These are phyloP conservation scores for Coffea eugenioides DNA, from an alignment of 257 asterid species.

Conservation along the genomic window DNA sequence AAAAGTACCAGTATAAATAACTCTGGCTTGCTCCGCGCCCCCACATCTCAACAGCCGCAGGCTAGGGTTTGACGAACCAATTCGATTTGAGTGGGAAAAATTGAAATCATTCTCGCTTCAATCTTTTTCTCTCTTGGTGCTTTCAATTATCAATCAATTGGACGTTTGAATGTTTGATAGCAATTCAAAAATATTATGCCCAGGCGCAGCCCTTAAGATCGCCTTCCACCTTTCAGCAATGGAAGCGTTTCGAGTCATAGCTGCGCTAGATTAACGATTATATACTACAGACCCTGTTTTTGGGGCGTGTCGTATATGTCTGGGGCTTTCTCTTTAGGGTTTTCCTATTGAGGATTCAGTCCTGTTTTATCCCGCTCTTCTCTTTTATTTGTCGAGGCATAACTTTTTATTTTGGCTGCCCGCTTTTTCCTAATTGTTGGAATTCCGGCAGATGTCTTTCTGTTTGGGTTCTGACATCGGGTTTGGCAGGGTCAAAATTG, in stretches of 20 bases:
- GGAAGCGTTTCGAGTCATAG: constrained; percentile 97
- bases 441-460: neutral
- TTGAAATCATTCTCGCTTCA: too few relatives aligned
- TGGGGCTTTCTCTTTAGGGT: constrained; percentile 33
- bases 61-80: neutral
- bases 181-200: constrained; percentile 23
- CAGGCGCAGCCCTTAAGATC: constrained; percentile 97
- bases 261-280: constrained; percentile 35
- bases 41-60: neutral
- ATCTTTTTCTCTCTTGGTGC: too few relatives aligned
- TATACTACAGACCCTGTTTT: neutral
- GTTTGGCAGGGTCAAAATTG: constrained; percentile 7
- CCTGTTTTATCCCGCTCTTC: constrained; percentile 14
- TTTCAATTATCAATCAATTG: neutral
- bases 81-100: too few relatives aligned
- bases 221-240: constrained; percentile 64
- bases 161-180: neutral
- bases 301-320: constrained; percentile 1
- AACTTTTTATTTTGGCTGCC: constrained; percentile 4
- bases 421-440: constrained; percentile 6
- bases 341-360: constrained; percentile 24
- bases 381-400: constrained; percentile 10
- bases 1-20: neutral
- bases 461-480: constrained; percentile 4
- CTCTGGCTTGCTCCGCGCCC: too few relatives aligned